Base-by-base conservation (phyloP, 768 basidiomycete species). In the Hypsizygus marmoreus region DNA sequence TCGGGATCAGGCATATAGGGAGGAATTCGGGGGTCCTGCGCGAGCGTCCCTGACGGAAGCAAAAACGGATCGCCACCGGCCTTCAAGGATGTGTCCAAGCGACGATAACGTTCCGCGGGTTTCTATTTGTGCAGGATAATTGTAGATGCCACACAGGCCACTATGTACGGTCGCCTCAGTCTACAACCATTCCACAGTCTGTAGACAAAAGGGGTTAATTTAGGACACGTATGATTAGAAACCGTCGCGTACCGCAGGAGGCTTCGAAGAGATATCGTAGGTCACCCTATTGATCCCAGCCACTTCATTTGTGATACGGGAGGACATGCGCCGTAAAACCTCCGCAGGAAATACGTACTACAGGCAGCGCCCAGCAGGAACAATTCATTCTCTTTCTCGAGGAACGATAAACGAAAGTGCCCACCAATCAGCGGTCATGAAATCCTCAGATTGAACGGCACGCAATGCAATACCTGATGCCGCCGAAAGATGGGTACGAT, bases 381-480 rank as follows among this genome's bases (percentile, higher is more conserved):
- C 37, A 50, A 45, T 14, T 29, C 36, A 47, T 20, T 28, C 39
- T 9, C 29, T n/a, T 17, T 35, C 20, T 41, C 16, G 34, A 13
- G 20, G 44, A 44, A 19, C 11, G 25, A 31, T 39, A 31, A 35
- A 29, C 12, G n/a, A n/a, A n/a, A 47, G 43, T 33, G 62, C 80
- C 32, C 61, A 93, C 95, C 95, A 98, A 65, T 98, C 95, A 26
- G 97, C 97, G 11, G 97, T 99, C 97, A 99, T 99, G 63, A 99
- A 99, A 66, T 99, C 97, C 63, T 97, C 95, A n/a, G 94, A 86
- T 62, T 91, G 87, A 7, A 98, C 95, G 2, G 97, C 97, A 40
- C 97, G 82, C 42, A 99, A 75, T 1, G 92, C 91, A 47, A 98
- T 91, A 99, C 95, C 84, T 88, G 55, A 29, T 22, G 20, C 11